Base-by-base conservation (phyloP, 805 yeast genomes). In the Candida maris region DNA sequence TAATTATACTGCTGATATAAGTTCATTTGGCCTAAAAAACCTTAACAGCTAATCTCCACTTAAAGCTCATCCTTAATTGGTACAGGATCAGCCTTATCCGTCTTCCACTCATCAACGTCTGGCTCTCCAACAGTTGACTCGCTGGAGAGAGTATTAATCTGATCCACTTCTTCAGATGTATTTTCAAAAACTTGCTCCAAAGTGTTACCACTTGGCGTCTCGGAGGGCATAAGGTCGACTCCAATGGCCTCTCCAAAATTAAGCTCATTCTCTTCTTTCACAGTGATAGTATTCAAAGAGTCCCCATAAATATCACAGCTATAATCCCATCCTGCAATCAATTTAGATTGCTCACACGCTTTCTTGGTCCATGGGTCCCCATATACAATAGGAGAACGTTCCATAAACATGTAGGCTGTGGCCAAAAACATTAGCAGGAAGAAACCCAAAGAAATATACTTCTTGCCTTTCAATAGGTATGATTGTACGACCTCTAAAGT, bases 261-360 rank as follows among this genome's bases (percentile, higher is more conserved):
- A 19, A 44, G 37, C 14, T 8, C 19, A 7, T 16, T 13, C 6
- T 16, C 21, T 17, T 19, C 9, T 16, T 18, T 15, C n/a, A 7
- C 21, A 9, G n/a, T 21, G 14, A 39, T 42, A 12, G 30, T 22
- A 15, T 30, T 20, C 14, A 42, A 24, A 20, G 42, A 40, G 20
- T 37, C 44, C 27, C 67, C 67, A 59, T 75, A 87, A 10, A 68
- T 49, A 42, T 65, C 67, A 66, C 99, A 93, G 54, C 81, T 83
- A 57, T 79, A 93, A 70, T 93, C 98, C 98, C 97, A 93, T 26
- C 75, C 69, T 3, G 67, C 43, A 21, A 84, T 45, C 49, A 77
- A 59, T 63, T 77, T 77, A 30, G 89, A 67, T 29, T 70, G 64
- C 40, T 68, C 64, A 64, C 98, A 93, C 41, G 71, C 61, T 19